A percentile compares a stretch with the other conserved stretches of the same genome.
Evolutionary conservation across 106 monocot species (phyloP).

Genomic region (Platanthera zijinensis): DNA sequence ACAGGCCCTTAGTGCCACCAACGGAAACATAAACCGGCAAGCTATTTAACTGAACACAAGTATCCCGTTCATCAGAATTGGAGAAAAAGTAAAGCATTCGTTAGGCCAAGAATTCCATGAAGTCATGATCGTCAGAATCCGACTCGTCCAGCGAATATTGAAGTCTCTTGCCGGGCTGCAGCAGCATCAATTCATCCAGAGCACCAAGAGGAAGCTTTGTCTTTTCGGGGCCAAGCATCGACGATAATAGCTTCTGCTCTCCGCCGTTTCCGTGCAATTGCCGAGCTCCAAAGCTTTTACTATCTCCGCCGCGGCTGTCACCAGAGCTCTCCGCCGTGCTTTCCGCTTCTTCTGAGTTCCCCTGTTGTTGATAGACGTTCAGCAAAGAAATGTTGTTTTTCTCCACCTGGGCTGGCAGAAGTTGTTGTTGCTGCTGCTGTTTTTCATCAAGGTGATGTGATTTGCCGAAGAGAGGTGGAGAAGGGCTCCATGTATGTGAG

Average conservation of each 20-base stretch:
- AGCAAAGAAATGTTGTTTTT: neutral
- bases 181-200: slow-evolving; percentile 18
- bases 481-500: neutral
- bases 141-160: neutral
- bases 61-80: neutral
- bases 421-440: neutral
- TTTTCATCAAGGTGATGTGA: neutral
- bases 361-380: slow-evolving; percentile 8
- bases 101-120: neutral
- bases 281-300: neutral
- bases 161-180: slow-evolving; percentile 11
- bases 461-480: neutral
- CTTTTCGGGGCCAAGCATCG: slow-evolving; percentile 15
- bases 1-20: no score
- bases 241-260: neutral
- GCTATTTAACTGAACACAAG: no score
- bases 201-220: slow-evolving; percentile 18
- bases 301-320: neutral
- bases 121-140: neutral
- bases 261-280: neutral
- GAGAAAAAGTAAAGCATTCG: neutral
- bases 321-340: neutral
- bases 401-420: neutral
- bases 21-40: no score
- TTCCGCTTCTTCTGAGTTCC: neutral